Evolutionary conservation across 768 basidiomycete genomes (phyloP).

Genomic region (Naganishia kalamii): DNA sequence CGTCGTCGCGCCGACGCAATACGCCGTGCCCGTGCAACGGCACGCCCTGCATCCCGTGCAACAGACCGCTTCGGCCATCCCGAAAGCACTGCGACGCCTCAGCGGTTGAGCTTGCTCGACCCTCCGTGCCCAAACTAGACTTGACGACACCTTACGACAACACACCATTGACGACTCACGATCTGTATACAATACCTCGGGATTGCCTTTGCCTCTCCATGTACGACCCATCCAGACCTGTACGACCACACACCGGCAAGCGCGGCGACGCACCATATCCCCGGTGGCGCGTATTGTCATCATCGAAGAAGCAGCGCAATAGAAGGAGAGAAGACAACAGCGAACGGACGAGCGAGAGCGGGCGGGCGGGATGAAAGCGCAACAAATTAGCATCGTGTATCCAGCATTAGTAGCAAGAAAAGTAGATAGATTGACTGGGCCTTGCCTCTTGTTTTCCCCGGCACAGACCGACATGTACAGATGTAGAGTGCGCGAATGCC

Average conservation of each 20-base stretch:
- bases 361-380: background rate
- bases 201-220: background rate
- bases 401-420: background rate
- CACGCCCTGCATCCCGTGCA: constrained; percentile 17
- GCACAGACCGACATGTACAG: too few species aligned
- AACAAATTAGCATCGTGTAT: background rate
- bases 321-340: background rate
- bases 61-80: constrained; percentile 4
- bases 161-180: constrained; percentile 10
- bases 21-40: background rate
- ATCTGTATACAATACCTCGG: constrained; percentile 4
- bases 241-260: background rate
- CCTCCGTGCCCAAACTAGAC: background rate
- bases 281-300: background rate
- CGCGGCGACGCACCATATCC: background rate
- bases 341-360: background rate
- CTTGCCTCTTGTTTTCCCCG: too few species aligned
- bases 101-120: constrained; percentile 6
- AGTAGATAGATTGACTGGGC: background rate
- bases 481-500: too few species aligned
- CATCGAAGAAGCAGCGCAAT: background rate
- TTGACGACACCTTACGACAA: constrained; percentile 6
- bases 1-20: background rate
- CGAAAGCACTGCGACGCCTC: constrained; percentile 19
- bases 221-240: background rate